Base-by-base conservation (phyloP, 2,329 filamentous ascomycete species). In the Claviceps quebecensis region DNA sequence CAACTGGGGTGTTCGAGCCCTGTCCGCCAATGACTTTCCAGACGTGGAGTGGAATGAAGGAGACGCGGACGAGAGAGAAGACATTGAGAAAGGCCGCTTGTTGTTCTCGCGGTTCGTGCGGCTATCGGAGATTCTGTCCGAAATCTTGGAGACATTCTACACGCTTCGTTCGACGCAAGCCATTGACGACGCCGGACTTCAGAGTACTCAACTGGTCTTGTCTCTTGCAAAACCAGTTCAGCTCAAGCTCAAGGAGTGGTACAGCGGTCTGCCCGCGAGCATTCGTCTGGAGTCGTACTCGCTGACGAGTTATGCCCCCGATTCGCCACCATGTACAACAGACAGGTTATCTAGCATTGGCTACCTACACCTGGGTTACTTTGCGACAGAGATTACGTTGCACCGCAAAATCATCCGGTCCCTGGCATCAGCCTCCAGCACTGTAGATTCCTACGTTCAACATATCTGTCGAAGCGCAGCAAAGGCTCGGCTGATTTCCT, bases 381-480 rank as follows among this genome's bases (percentile, higher is more conserved):
- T 95, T 61, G 89, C 90, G 2, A 88, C 88, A 3, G 90, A 96
- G 68, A 96, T 96, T 61, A 93, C 87, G 0, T 83, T 96, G 22
- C 90, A 96, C 65, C 81, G 90, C 9, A 86, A 87, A 59, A 95
- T 95, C 61, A 87, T 96, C 53, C 84, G 89, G 49, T 90, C 88
- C 1, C 75, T 96, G 44, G 62, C 71, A 19, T 66, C 72, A 11
- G 59, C 64, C 3, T 57, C 67, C 4, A 62, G 65, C 6, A 61
- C 66, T 4, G 73, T 83, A 40, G 87, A 95, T 62, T 78, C 84
- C 0, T 95, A 96, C 60, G 81, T 95, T 48, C 79, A 89, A 51
- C 87, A 94, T 67, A 95, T 96, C 59, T 95, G 90, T 67, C 88
- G 91, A 50, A 90, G 84, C 52, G 91, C 91, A 4, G 91, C 91